Conservation (phyloP, 768 basidiomycete genomes). For the Rhizopogon salebrosus region DNA sequence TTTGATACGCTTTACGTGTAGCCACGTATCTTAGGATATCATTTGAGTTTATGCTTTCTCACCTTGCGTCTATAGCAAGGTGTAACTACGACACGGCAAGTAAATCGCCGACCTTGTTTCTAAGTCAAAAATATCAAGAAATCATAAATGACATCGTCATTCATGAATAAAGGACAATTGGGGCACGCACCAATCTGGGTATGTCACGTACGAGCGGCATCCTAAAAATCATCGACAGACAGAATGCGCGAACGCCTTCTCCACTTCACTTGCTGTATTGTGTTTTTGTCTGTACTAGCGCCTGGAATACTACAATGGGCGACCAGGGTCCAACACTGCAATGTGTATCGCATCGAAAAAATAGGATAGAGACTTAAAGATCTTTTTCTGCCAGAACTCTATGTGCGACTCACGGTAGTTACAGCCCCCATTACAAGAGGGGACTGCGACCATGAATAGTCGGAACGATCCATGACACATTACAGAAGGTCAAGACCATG, state of each 20-base stretch:
- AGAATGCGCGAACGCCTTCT: background rate
- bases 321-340: background rate
- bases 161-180: background rate
- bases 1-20: conserved; percentile 1
- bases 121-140: background rate
- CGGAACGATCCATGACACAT: too few species aligned
- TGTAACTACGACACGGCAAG: background rate
- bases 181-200: background rate
- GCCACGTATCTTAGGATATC: background rate
- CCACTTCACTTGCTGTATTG: background rate
- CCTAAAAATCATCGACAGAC: background rate
- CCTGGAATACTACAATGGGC: background rate
- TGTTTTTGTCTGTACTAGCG: background rate
- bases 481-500: background rate
- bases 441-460: background rate
- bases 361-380: background rate
- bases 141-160: background rate
- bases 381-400: background rate
- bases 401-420: background rate
- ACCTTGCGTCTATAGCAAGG: background rate
- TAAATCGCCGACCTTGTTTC: background rate
- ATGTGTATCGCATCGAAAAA: background rate
- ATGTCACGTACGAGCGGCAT: background rate
- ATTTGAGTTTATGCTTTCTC: background rate
- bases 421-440: background rate